Evolutionary conservation across 1,139 yeast species (phyloP).

Genomic region (Taiozyma sp.): DNA sequence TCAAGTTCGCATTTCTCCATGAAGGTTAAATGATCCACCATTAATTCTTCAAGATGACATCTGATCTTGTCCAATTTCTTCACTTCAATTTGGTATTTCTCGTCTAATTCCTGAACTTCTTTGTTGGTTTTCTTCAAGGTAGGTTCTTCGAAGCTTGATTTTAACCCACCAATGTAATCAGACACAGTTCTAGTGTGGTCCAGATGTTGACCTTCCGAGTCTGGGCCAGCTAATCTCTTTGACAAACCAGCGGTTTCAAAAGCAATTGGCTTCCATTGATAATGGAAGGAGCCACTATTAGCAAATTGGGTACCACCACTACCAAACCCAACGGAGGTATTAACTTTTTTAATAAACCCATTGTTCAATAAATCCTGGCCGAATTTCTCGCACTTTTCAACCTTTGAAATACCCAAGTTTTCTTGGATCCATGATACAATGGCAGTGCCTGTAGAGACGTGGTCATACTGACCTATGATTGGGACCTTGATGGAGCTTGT

Average conservation of each 20-base stretch:
- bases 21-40: slow-evolving; percentile 68
- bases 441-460: slow-evolving; percentile 59
- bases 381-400: slow-evolving; percentile 61
- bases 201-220: slow-evolving; percentile 9
- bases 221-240: slow-evolving; percentile 1
- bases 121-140: slow-evolving; percentile 47
- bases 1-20: slow-evolving; percentile 86
- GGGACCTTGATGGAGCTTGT: slow-evolving; percentile 48
- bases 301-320: slow-evolving; percentile 60
- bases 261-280: slow-evolving; percentile 78
- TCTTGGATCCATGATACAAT: slow-evolving; percentile 55
- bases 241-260: slow-evolving; percentile 52
- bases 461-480: slow-evolving; percentile 60
- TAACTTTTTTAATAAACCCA: slow-evolving; percentile 63
- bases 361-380: slow-evolving; percentile 69
- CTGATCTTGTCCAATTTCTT: slow-evolving; percentile 58
- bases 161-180: slow-evolving; percentile 46
- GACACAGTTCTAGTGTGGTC: slow-evolving; percentile 18
- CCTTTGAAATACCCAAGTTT: slow-evolving; percentile 31
- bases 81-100: slow-evolving; percentile 53
- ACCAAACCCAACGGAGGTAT: slow-evolving; percentile 33
- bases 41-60: slow-evolving; percentile 68
- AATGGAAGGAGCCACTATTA: slow-evolving; percentile 69
- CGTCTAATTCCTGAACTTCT: slow-evolving; percentile 59
- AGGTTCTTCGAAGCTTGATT: slow-evolving; percentile 34